Conservation (phyloP, 2,329 filamentous ascomycete species). For the Penicillium corylophilum region DNA sequence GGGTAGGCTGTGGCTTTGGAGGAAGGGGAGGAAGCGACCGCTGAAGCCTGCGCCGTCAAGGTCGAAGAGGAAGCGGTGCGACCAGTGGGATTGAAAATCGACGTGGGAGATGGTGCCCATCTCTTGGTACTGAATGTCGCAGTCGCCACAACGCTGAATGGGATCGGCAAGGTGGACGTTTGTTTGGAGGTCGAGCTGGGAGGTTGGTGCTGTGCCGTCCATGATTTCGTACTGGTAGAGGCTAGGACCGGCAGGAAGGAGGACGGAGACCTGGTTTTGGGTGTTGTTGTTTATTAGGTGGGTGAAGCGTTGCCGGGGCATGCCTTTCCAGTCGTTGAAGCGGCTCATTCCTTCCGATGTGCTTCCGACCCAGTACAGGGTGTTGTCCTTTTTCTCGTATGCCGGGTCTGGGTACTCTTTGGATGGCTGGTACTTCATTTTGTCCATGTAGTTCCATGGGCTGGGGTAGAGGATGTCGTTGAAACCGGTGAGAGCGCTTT, state of each 20-base stretch:
- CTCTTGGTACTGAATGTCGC: constrained; percentile 53
- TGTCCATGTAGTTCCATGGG: constrained; percentile 62
- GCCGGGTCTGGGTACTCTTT: constrained; percentile 51
- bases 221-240: constrained; percentile 59
- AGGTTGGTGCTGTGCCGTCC: constrained; percentile 30
- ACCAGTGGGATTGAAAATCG: constrained; percentile 60
- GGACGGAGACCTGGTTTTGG: constrained; percentile 50
- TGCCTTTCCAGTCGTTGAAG: constrained; percentile 62
- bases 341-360: constrained; percentile 57
- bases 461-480: constrained; percentile 74
- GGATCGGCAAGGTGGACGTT: constrained; percentile 61
- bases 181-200: constrained; percentile 54
- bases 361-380: constrained; percentile 73
- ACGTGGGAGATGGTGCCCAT: constrained; percentile 49
- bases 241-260: constrained; percentile 51
- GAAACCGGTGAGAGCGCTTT: constrained; percentile 70
- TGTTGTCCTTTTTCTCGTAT: constrained; percentile 63
- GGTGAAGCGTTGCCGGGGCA: constrained; percentile 69
- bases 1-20: constrained; percentile 66
- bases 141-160: constrained; percentile 59
- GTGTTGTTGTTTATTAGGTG: constrained; percentile 65
- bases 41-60: constrained; percentile 68
- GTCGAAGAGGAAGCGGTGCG: constrained; percentile 69
- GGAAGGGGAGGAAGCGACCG: constrained; percentile 62
- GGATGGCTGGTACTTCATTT: constrained; percentile 53